Evolutionary conservation across 2,329 filamentous ascomycete genomes (phyloP).

Genomic region (Colletotrichum sp.): DNA sequence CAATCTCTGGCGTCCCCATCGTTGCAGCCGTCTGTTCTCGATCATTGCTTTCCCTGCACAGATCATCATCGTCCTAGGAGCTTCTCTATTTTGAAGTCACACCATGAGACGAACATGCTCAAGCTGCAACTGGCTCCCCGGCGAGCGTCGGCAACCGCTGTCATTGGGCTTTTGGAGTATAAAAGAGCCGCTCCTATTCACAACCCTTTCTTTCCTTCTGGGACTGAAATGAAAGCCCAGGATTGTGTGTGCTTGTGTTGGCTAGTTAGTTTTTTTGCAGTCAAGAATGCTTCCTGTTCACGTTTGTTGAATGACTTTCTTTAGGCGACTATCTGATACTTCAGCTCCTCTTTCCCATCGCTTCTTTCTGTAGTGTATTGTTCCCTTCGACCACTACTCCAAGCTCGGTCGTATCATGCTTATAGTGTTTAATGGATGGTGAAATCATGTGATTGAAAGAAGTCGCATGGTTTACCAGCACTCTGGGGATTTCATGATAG

Average conservation of each 20-base stretch:
- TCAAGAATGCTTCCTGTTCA: rapidly evolving
- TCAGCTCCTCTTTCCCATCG: neutral
- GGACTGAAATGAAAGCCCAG: too few relatives aligned
- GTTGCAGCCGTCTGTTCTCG: too few relatives aligned
- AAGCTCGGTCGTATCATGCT: neutral
- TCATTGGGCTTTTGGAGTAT: neutral
- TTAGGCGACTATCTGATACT: neutral
- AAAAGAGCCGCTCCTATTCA: neutral
- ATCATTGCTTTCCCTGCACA: neutral
- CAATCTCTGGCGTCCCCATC: too few relatives aligned
- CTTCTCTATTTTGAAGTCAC: neutral
- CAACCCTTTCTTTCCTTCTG: neutral
- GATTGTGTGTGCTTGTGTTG: neutral
- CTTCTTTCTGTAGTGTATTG: neutral
- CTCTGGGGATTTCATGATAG: neutral
- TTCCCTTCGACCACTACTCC: rapidly evolving
- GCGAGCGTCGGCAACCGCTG: rapidly evolving
- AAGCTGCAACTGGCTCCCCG: neutral
- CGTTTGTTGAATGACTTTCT: neutral
- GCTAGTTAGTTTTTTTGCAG: neutral
- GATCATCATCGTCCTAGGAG: neutral
- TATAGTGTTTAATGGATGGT: rapidly evolving
- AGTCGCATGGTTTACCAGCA: rapidly evolving
- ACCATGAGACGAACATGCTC: neutral
- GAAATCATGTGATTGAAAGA: rapidly evolving